Conservation (phyloP, 2,329 filamentous ascomycete genomes). For the Aspergillus fischeri region DNA sequence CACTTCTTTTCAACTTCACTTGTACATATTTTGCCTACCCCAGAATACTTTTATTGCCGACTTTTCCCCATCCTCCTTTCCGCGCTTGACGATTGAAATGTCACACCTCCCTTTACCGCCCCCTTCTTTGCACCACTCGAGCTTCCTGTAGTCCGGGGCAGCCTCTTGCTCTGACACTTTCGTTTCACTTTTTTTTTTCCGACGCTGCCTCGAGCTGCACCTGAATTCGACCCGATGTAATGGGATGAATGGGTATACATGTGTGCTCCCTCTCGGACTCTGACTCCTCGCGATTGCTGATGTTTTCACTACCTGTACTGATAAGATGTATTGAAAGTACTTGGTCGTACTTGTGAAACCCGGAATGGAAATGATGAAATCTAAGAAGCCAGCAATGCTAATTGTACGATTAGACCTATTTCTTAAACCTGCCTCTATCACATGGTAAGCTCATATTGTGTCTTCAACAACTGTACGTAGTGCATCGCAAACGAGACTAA, state of each 20-base stretch:
- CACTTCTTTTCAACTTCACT: slow-evolving; percentile 16
- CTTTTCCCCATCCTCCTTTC: neutral
- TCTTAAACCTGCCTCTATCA: neutral
- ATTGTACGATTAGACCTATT: slow-evolving; percentile 28
- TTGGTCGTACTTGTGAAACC: slow-evolving; percentile 7
- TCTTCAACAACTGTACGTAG: too few species aligned
- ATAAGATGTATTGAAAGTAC: slow-evolving; percentile 17
- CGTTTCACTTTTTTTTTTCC: neutral
- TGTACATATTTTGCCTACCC: slow-evolving; percentile 30
- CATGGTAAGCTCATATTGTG: too few species aligned
- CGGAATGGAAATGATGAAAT: slow-evolving; percentile 16
- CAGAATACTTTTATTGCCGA: slow-evolving; percentile 14
- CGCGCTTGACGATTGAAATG: slow-evolving; percentile 1
- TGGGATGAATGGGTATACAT: slow-evolving; percentile 7
- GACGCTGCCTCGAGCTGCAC: neutral
- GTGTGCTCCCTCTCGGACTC: slow-evolving; percentile 5
- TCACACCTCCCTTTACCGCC: slow-evolving; percentile 2
- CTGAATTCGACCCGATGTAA: neutral
- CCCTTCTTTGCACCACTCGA: neutral
- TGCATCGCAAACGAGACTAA: slow-evolving; percentile 4
- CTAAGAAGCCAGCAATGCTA: slow-evolving; percentile 25
- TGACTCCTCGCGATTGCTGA: neutral
- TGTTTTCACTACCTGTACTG: slow-evolving; percentile 22
- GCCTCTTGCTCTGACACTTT: neutral
- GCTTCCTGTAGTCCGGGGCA: neutral